Percentiles rank a stretch among this genome's conserved stretches.
Evolutionary conservation across 139 green algal genomes (phyloP).

Genomic region (Trebouxia sp.): DNA sequence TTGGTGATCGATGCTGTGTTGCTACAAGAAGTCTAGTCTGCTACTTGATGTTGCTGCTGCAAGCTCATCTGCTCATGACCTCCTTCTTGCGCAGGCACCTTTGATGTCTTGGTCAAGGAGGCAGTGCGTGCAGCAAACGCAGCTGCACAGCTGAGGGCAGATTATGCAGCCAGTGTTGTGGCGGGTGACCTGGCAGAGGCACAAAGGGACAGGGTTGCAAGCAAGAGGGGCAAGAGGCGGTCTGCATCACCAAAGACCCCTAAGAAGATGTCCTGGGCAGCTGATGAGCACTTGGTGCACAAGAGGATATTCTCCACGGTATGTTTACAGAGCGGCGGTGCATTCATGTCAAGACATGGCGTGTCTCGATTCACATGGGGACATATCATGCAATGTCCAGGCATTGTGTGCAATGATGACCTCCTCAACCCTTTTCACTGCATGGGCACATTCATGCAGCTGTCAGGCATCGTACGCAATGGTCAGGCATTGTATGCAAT

Average conservation of each 20-base stretch:
- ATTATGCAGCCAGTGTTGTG: constrained; percentile 1
- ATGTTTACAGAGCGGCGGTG: too few species aligned
- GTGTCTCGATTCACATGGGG: too few species aligned
- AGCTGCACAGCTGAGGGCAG: neutral
- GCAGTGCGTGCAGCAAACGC: constrained; percentile 10
- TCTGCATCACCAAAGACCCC: neutral
- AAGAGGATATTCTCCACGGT: neutral
- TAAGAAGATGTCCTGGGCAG: neutral
- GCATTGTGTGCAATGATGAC: too few species aligned
- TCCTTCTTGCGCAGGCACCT: neutral
- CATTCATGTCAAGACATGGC: neutral
- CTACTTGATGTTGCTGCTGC: too few species aligned
- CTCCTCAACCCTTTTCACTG: too few species aligned
- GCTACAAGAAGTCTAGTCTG: too few species aligned
- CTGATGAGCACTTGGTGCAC: constrained; percentile 2
- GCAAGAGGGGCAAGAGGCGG: constrained; percentile 14
- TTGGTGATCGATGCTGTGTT: too few species aligned
- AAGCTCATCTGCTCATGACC: too few species aligned
- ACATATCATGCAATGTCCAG: too few species aligned
- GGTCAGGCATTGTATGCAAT: too few species aligned
- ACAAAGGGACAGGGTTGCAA: neutral
- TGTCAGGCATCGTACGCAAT: too few species aligned
- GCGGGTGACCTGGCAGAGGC: constrained; percentile 8
- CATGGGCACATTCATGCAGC: too few species aligned
- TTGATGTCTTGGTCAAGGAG: constrained; percentile 20